Conservation (phyloP, 2,329 filamentous ascomycete genomes). For the Ophiostoma sp. region DNA sequence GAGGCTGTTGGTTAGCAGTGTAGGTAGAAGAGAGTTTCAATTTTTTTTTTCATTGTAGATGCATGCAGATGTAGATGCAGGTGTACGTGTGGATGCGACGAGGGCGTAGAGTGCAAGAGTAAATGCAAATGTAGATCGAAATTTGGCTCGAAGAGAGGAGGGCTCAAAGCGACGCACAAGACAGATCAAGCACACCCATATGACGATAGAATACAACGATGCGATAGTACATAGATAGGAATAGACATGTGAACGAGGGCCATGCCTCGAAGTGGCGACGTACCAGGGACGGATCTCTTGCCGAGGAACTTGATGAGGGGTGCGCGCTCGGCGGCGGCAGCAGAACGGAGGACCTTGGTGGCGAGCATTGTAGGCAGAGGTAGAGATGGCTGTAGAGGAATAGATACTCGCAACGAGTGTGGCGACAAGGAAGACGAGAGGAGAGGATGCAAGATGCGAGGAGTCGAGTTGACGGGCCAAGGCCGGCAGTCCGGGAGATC, state of each 20-base stretch:
- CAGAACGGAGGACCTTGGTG: conserved; percentile 54
- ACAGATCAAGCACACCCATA: not conserved
- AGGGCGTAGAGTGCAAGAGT: not conserved
- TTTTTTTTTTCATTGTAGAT: too few species aligned
- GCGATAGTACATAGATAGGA: too few species aligned
- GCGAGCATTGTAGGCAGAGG: conserved; percentile 44
- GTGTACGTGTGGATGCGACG: too few species aligned
- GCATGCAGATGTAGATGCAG: not conserved
- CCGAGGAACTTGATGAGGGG: conserved; percentile 60
- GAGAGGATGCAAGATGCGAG: not conserved
- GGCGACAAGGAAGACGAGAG: not conserved
- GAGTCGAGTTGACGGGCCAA: not conserved
- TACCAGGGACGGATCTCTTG: conserved; percentile 55
- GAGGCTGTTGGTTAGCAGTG: conserved; percentile 44
- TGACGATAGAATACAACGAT: not conserved
- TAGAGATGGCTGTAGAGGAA: not conserved
- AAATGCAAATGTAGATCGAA: not conserved
- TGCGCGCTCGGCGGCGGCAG: conserved; percentile 54
- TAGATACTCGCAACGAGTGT: not conserved
- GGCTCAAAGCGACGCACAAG: not conserved
- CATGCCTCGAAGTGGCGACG: conserved; percentile 28
- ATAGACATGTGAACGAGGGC: too few species aligned
- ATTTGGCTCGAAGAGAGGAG: too few species aligned
- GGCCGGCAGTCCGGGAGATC: conserved; percentile 8
- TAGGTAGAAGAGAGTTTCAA: not conserved